Evolutionary conservation across 192 early-diverging fungal genomes (phyloP).

Genomic region (Spizellomyces sp.): DNA sequence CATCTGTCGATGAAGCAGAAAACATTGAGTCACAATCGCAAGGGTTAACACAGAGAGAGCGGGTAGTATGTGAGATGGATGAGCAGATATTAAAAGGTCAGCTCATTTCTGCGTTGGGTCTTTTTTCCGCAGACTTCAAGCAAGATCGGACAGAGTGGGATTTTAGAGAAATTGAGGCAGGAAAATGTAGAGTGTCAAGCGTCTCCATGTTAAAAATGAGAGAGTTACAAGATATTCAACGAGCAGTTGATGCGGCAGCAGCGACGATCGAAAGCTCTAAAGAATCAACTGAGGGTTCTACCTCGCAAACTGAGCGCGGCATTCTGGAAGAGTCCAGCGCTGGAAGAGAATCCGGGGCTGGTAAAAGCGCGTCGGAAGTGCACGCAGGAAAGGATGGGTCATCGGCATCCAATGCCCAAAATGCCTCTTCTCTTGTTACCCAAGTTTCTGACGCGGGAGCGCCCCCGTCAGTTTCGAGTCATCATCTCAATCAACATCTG

Average conservation of each 20-base stretch:
- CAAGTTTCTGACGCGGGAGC: slow-evolving; percentile 7
- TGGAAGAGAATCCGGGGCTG: no score
- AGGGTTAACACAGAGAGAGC: background rate
- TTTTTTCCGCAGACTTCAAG: slow-evolving; percentile 7
- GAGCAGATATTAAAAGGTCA: slow-evolving; percentile 14
- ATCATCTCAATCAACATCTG: slow-evolving; percentile 21
- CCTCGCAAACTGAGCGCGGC: no score
- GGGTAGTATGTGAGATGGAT: slow-evolving; percentile 19
- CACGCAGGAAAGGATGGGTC: background rate
- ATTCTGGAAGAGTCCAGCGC: no score
- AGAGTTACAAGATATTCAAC: slow-evolving; percentile 3
- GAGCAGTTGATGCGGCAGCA: background rate
- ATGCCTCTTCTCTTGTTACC: slow-evolving; percentile 6
- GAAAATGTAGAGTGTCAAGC: slow-evolving; percentile 10
- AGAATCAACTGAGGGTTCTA: no score
- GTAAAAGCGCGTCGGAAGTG: no score
- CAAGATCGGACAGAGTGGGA: slow-evolving; percentile 9
- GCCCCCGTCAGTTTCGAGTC: background rate
- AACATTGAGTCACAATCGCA: background rate
- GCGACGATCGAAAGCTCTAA: background rate
- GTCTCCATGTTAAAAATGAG: slow-evolving; percentile 22
- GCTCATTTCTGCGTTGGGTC: slow-evolving; percentile 1
- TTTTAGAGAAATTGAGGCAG: slow-evolving; percentile 9
- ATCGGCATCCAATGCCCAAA: no score
- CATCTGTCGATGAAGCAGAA: background rate